phyloP scores from a whole-genome alignment of 2,329 filamentous ascomycete species.

The Daldinia eschscholtzii region DNA sequence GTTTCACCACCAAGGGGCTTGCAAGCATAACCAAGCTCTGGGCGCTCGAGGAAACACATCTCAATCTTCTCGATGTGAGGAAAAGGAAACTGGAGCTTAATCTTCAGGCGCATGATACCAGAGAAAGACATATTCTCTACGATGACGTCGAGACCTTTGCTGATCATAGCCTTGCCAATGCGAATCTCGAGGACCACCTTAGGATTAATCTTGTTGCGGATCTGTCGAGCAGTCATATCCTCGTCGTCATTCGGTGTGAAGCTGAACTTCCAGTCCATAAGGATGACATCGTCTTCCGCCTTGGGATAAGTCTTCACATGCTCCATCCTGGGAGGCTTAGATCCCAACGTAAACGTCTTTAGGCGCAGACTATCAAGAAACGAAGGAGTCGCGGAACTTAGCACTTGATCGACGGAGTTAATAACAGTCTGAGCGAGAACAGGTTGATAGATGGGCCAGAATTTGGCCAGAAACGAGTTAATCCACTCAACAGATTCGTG shows the following conservation, averaged over 20 bases:
- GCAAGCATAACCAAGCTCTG: conserved; percentile 95
- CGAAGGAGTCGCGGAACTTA: conserved; percentile 89
- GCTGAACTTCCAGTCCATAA: conserved; percentile 99
- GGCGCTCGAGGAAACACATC: conserved; percentile 91
- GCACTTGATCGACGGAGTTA: conserved; percentile 93
- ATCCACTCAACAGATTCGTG: conserved; percentile 98
- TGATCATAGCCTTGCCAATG: conserved; percentile 95
- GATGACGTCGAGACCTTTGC: conserved; percentile 96
- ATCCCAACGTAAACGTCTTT: conserved; percentile 92
- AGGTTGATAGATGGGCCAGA: conserved; percentile 98
- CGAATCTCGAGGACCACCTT: conserved; percentile 96
- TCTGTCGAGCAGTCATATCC: conserved; percentile 89
- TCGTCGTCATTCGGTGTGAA: conserved; percentile 95
- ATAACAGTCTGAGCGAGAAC: conserved; percentile 93
- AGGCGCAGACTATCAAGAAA: conserved; percentile 95
- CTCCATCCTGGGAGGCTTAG: conserved; percentile 94
- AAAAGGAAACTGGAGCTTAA: conserved; percentile 96
- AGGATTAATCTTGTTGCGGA: conserved; percentile 96
- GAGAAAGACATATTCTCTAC: conserved; percentile 98
- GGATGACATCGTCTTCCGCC: conserved; percentile 91
- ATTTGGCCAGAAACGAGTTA: conserved; percentile 97
- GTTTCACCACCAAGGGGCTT: conserved; percentile 96
- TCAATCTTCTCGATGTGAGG: conserved; percentile 95
- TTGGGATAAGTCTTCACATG: conserved; percentile 99
- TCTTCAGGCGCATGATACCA: conserved; percentile 95